A percentile compares a stretch with the other conserved stretches of the same genome.
Conservation (phyloP, 257 asterid genomes). For the Henckelia pumila region DNA sequence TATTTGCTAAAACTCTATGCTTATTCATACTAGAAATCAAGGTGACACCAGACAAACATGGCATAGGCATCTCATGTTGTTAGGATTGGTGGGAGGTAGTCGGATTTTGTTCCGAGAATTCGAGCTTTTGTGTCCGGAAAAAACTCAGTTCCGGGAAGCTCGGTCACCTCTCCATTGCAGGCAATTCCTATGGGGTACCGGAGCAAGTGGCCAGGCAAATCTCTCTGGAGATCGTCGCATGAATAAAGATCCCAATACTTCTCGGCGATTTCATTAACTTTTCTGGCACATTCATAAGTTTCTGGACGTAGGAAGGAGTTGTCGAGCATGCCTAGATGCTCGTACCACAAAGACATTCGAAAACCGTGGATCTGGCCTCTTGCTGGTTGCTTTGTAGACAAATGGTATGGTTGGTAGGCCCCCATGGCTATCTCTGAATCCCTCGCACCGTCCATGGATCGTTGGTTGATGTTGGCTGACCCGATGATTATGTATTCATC, state of each 20-base stretch:
- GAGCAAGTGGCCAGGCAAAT: slow-evolving; percentile 75
- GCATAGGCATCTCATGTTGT: slow-evolving; percentile 45
- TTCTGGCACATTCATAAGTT: slow-evolving; percentile 44
- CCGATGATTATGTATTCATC: slow-evolving; percentile 89
- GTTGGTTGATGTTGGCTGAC: slow-evolving; percentile 90
- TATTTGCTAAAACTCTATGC: not conserved
- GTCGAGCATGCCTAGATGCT: slow-evolving; percentile 85
- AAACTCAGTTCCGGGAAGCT: slow-evolving; percentile 63
- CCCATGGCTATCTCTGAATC: slow-evolving; percentile 93
- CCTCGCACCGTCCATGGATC: slow-evolving; percentile 91
- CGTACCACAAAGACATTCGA: slow-evolving; percentile 86
- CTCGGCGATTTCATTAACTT: slow-evolving; percentile 58
- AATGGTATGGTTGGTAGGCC: slow-evolving; percentile 74
- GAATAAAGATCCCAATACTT: slow-evolving; percentile 69
- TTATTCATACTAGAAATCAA: not conserved
- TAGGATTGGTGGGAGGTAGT: slow-evolving; percentile 74
- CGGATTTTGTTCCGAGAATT: slow-evolving; percentile 60
- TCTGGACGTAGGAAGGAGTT: slow-evolving; percentile 62
- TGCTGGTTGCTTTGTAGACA: slow-evolving; percentile 53
- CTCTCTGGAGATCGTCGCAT: slow-evolving; percentile 43
- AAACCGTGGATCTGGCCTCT: slow-evolving; percentile 88
- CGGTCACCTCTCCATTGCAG: slow-evolving; percentile 49
- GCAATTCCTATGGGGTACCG: slow-evolving; percentile 60
- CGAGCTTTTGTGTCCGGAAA: slow-evolving; percentile 77
- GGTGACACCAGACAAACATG: not conserved